A percentile compares a stretch with the other conserved stretches of the same genome.
Evolutionary conservation across 148 eudicot species (phyloP).

Genomic region (Diospyros lotus): DNA sequence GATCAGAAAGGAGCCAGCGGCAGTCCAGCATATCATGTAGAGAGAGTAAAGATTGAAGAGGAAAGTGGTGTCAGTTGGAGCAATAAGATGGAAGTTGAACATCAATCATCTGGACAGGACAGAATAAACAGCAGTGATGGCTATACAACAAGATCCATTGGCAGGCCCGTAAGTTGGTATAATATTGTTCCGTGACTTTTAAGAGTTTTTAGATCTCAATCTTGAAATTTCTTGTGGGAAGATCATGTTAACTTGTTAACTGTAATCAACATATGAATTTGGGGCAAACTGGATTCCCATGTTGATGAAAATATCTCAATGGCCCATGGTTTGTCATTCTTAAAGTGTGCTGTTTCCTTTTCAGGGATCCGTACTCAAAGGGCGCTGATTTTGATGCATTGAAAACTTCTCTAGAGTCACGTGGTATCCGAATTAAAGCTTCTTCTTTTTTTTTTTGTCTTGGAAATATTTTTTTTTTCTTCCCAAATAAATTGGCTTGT

Average conservation of each 20-base stretch:
- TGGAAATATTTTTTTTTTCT: too few species aligned
- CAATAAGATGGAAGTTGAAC: constrained; percentile 35
- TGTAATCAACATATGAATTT: background rate
- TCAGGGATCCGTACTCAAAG: constrained; percentile 80
- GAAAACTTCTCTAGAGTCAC: constrained; percentile 20
- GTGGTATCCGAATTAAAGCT: constrained; percentile 4
- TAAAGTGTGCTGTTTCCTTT: constrained; percentile 2
- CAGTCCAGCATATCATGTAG: constrained; percentile 23
- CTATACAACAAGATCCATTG: constrained; percentile 29
- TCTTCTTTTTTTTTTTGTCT: too few species aligned
- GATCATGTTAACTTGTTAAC: background rate
- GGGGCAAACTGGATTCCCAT: background rate
- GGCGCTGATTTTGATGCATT: constrained; percentile 19
- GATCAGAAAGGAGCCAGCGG: constrained; percentile 20
- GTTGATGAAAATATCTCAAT: background rate
- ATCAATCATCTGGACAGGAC: constrained; percentile 23
- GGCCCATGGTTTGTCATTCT: background rate
- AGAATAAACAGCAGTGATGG: constrained; percentile 23
- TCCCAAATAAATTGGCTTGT: too few species aligned
- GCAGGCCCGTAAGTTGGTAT: constrained; percentile 60
- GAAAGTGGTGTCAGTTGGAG: constrained; percentile 20
- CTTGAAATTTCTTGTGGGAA: constrained; percentile 7
- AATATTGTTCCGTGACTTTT: constrained; percentile 3
- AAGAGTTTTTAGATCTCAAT: too few species aligned
- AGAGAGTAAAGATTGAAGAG: constrained; percentile 23